Evolutionary conservation across 495 filamentous ascomycete genomes (phyloP).

Genomic region (Trichoderma asperelloides): DNA sequence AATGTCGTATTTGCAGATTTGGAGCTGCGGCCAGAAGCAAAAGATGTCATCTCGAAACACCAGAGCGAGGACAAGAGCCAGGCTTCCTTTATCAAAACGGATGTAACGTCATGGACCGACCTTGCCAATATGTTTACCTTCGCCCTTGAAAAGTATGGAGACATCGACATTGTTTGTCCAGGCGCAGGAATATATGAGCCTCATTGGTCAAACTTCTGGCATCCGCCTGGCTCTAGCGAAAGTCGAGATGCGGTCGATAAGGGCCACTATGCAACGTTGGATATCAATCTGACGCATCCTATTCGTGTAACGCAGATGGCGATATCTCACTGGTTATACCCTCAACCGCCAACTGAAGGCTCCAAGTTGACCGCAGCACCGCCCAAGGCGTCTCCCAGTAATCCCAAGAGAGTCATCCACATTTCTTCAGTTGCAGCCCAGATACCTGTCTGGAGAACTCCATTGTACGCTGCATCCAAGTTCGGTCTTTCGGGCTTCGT

Average conservation of each 20-base stretch:
- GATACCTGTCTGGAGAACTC: constrained; percentile 31
- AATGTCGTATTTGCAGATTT: constrained; percentile 61
- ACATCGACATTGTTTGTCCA: constrained; percentile 56
- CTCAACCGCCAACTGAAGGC: constrained; percentile 28
- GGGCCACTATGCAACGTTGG: constrained; percentile 47
- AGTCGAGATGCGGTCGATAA: constrained; percentile 36
- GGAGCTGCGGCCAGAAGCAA: constrained; percentile 53
- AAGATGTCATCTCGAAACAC: constrained; percentile 46
- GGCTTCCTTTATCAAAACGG: constrained; percentile 53
- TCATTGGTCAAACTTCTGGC: constrained; percentile 60
- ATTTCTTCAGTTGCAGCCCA: constrained; percentile 47
- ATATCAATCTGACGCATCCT: constrained; percentile 63
- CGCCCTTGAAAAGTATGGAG: constrained; percentile 45
- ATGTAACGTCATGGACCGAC: constrained; percentile 55
- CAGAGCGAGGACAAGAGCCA: neutral
- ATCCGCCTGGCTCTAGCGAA: constrained; percentile 34
- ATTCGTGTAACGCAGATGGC: constrained; percentile 60
- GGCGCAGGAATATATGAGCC: constrained; percentile 63
- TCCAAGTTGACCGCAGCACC: constrained; percentile 44
- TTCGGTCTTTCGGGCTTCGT: constrained; percentile 53
- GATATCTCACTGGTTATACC: constrained; percentile 46
- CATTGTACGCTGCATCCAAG: constrained; percentile 55
- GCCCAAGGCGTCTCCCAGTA: neutral
- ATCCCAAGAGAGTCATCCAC: neutral
- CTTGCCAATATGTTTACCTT: constrained; percentile 49